Base-by-base conservation (phyloP, 129 eudicot genomes). In the Glebionis coronaria region DNA sequence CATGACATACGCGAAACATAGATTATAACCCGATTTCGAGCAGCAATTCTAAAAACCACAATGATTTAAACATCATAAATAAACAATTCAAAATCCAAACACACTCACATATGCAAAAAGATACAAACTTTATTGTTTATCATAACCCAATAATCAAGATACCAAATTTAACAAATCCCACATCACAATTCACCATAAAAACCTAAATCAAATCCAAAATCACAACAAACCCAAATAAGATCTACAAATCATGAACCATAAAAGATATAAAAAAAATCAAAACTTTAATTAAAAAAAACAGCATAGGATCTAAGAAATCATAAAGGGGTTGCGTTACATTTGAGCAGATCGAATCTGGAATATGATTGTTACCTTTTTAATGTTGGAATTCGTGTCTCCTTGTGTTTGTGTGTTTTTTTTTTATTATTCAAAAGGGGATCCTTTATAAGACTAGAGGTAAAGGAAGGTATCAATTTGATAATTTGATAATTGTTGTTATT, bases 321-420 rank as follows among this genome's bases (percentile, higher is more conserved):
- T 31, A 27, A 12, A 57, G 65, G 54, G 35, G 46, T 57, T 27
- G 67, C 66, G 58, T 57, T 70, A 49, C 44, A 63, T 63, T 50
- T 44, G 20, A 63, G 42, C 57, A 63, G 77, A 73, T 73, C 70
- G 77, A 73, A 73, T 73, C 77, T 63, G 71, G 40, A 51, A 38
- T 8, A 61, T 15, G 40, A 15, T 31, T 27, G 3, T 50, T 46
- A 60, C 66, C 57, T 23, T 59, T 63, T 28, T 73, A 53, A 63
- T 54, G 77, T 73, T 54, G 71, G 77, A 73, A 63, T 73, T 63
- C 71, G 77, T 73, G 77, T 64, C 77, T 73, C 77, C 77, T 63
- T 68, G 42, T 53, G 29, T 49, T 38, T 12, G 13, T 57, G 60
- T 61, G 38, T 56, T 15, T 23, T 53, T 44, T 31, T 35, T 72